phyloP scores from a whole-genome alignment of 306 rosid genomes.

The Quercus parvula region DNA sequence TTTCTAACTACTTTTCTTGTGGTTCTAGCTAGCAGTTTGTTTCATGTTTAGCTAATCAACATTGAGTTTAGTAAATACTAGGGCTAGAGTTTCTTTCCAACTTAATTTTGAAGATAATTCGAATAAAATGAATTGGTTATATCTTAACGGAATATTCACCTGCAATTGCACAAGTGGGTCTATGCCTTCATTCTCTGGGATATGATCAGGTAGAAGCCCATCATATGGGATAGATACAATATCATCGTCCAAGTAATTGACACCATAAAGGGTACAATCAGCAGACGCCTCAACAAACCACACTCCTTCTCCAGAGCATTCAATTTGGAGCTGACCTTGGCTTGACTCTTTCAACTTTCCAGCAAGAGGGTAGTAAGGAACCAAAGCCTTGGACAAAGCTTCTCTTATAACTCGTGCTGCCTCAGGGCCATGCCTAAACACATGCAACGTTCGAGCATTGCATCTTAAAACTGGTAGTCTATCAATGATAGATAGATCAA shows the following conservation, averaged over 20 bases:
- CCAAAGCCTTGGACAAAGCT: conserved; percentile 66
- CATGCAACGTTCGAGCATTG: conserved; percentile 70
- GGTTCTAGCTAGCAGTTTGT: background rate
- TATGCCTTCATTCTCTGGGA: conserved; percentile 22
- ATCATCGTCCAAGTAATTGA: conserved; percentile 49
- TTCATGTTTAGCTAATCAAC: background rate
- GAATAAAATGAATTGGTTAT: too few relatives aligned
- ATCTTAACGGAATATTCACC: conserved; percentile 19
- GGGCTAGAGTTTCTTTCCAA: too few relatives aligned
- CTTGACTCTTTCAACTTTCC: conserved; percentile 43
- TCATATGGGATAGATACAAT: conserved; percentile 34
- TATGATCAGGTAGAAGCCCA: conserved; percentile 49
- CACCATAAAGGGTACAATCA: conserved; percentile 36
- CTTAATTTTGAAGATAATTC: too few relatives aligned
- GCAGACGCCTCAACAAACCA: conserved; percentile 63
- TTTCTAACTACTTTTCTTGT: background rate
- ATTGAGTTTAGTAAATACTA: background rate
- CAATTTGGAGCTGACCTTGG: conserved; percentile 32
- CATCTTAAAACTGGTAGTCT: conserved; percentile 48
- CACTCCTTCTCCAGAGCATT: conserved; percentile 59
- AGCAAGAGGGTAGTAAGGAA: conserved; percentile 74
- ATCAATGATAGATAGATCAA: conserved; percentile 56
- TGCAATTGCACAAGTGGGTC: conserved; percentile 70
- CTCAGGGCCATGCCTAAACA: conserved; percentile 50
- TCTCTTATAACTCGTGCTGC: conserved; percentile 43